Base-by-base conservation (phyloP, 2,329 filamentous ascomycete species). In the Fusarium sp. region DNA sequence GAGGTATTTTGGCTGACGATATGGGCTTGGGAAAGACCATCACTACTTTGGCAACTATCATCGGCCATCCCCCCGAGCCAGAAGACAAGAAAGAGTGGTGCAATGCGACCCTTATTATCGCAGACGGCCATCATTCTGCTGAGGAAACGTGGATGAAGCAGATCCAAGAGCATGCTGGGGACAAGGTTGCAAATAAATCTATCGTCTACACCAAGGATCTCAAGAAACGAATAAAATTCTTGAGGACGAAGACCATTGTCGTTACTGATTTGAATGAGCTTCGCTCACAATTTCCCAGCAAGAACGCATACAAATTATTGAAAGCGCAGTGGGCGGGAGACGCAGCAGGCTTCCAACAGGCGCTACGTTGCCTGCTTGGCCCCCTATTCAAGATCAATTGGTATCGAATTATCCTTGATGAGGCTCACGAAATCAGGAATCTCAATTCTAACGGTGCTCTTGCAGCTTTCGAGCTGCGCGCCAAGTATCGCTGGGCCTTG, bases 11-110 rank as follows among this genome's bases (percentile, higher is more conserved):
- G 0, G 86, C 85, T 0, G 88, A 91, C 69, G 83, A 84, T 25
- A 89, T 90, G 87, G 89, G 89, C 0, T 74, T 91, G 1, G 89
- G 89, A 0, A 91, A 91, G 75, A 91, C 88, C 17, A 88, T 97
- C 13, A 91, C 68, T 88, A 88, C 25, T 82, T 4, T 97, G n/a
- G 87, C 92, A 2, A 83, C 96, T 31, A 90, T 96, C 56, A 81
- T 91, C 2, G 85, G 86, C 1, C 85, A 89, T 11, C 82, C 81
- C 0, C 83, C 80, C 0, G 68, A 78, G 1, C 58, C 79, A 11
- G 78, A 83, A 20, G 78, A 84, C 6, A 46, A 48, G 31, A 47
- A 0, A 59, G 70, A 43, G 0, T 84, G 76, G 71, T 82, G 79
- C 76, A 60, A 67, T 0, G 61, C 69, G 0, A 81, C 80, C 0